Conservation (phyloP, 768 basidiomycete species). For the Grammothele lineata region DNA sequence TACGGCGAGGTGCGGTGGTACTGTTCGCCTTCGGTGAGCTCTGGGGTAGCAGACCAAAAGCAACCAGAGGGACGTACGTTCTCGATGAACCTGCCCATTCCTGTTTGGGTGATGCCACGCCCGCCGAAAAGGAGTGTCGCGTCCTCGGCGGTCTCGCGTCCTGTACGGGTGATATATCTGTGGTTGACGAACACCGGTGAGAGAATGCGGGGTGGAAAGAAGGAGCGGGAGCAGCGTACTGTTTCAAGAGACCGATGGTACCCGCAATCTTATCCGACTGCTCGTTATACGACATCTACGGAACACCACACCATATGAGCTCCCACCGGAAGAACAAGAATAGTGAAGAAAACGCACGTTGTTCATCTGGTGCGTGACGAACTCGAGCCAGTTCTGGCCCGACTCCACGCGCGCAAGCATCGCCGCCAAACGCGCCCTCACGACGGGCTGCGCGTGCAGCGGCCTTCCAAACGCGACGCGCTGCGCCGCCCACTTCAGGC, state of each 20-base stretch:
- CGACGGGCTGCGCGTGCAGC: slow-evolving; percentile 75
- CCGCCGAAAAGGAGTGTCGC: slow-evolving; percentile 88
- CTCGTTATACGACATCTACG: slow-evolving; percentile 82
- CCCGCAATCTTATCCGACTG: slow-evolving; percentile 87
- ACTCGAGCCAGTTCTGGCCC: slow-evolving; percentile 87
- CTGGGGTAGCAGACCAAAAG: too few species aligned
- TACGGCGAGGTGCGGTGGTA: slow-evolving; percentile 82
- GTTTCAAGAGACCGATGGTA: slow-evolving; percentile 83
- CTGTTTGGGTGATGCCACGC: slow-evolving; percentile 78
- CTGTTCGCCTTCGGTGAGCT: slow-evolving; percentile 30
- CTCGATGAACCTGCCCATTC: slow-evolving; percentile 83
- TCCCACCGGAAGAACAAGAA: too few species aligned
- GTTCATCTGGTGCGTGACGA: slow-evolving; percentile 89
- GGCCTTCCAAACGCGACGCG: slow-evolving; percentile 90
- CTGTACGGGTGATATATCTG: slow-evolving; percentile 65
- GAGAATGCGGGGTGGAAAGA: background rate
- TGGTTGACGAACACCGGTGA: slow-evolving; percentile 1
- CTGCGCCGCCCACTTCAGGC: slow-evolving; percentile 90
- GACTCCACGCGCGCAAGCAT: slow-evolving; percentile 92
- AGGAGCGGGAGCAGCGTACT: slow-evolving; percentile 41
- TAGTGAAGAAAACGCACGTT: slow-evolving; percentile 43
- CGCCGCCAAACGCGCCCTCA: slow-evolving; percentile 78
- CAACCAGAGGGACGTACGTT: slow-evolving; percentile 46
- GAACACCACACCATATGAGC: too few species aligned
- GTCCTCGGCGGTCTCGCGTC: slow-evolving; percentile 67